Percentiles rank a stretch among this genome's conserved stretches.
phyloP scores from a whole-genome alignment of 441 rosid species.

The Brassica balearica region DNA sequence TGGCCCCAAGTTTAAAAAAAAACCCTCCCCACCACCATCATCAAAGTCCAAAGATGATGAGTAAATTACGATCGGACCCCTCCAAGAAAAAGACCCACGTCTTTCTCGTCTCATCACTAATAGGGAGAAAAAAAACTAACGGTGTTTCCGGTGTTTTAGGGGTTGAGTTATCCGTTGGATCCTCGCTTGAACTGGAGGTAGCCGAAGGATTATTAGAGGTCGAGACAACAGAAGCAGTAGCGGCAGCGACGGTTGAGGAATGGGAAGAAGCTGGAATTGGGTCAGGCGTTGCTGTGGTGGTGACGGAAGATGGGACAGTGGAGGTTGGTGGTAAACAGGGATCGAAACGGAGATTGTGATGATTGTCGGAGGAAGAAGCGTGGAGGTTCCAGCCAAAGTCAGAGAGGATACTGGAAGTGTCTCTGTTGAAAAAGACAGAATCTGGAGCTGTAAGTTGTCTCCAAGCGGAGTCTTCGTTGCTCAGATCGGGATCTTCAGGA shows the following conservation, averaged over 20 bases:
- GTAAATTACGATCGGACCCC: conserved; percentile 46
- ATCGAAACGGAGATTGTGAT: conserved; percentile 24
- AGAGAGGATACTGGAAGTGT: conserved; percentile 52
- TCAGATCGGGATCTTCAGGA: conserved; percentile 55
- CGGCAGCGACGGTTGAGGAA: conserved; percentile 20
- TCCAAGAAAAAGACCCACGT: conserved; percentile 34
- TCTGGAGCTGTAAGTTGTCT: conserved; percentile 50
- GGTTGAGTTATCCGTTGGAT: conserved; percentile 67
- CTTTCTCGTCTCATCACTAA: conserved; percentile 29
- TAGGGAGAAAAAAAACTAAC: conserved; percentile 60
- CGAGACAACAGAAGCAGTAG: conserved; percentile 21
- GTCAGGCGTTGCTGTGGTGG: background rate
- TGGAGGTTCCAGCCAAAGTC: conserved; percentile 74
- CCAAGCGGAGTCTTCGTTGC: conserved; percentile 45
- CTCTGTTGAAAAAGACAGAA: conserved; percentile 64
- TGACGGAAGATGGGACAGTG: background rate
- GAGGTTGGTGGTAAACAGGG: conserved; percentile 24
- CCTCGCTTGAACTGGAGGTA: conserved; percentile 85
- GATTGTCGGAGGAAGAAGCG: conserved; percentile 15
- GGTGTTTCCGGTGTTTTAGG: conserved; percentile 77
- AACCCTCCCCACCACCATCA: conserved; percentile 19
- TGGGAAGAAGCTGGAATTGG: conserved; percentile 34
- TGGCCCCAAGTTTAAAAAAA: conserved; percentile 25
- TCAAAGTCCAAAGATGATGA: conserved; percentile 6
- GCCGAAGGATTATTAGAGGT: conserved; percentile 61